Evolutionary conservation across 2,329 filamentous ascomycete genomes (phyloP).

Genomic region (Sarocladium brachiariae): DNA sequence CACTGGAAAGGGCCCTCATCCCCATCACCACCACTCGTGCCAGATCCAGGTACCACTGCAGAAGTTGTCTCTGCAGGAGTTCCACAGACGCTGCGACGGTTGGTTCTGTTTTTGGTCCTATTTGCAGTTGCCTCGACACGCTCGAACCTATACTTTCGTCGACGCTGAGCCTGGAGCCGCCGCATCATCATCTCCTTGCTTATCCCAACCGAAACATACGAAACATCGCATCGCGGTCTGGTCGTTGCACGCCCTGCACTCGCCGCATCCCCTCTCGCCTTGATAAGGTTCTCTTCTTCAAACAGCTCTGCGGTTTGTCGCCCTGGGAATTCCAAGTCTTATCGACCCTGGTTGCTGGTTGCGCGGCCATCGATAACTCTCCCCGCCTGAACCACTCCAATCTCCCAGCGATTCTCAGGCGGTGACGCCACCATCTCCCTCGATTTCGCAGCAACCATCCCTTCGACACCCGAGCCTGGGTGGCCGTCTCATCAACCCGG

Average conservation of each 20-base stretch:
- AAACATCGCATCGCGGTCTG: too few relatives aligned
- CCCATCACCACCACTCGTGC: not conserved
- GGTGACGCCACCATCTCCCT: slow-evolving; percentile 9
- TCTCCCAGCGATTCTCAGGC: not conserved
- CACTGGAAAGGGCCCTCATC: not conserved
- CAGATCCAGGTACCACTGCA: not conserved
- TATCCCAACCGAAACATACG: slow-evolving; percentile 1
- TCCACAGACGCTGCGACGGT: not conserved
- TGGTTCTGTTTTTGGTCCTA: too few relatives aligned
- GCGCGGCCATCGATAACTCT: not conserved
- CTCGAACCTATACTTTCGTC: not conserved
- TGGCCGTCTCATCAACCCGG: slow-evolving; percentile 4
- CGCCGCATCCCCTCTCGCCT: not conserved
- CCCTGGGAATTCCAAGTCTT: not conserved
- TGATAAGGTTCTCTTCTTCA: not conserved
- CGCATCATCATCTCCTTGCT: not conserved
- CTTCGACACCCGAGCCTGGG: not conserved
- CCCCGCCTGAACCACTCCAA: not conserved
- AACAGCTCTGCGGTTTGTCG: not conserved
- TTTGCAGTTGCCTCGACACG: too few relatives aligned
- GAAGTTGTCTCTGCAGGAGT: not conserved
- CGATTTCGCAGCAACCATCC: slow-evolving; percentile 4
- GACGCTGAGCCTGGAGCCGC: not conserved
- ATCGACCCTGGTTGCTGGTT: not conserved
- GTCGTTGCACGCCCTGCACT: not conserved